These are phyloP conservation scores for Claviceps sp. DNA, from an alignment of 2,329 filamentous ascomycete genomes.

Conservation along the genomic window DNA sequence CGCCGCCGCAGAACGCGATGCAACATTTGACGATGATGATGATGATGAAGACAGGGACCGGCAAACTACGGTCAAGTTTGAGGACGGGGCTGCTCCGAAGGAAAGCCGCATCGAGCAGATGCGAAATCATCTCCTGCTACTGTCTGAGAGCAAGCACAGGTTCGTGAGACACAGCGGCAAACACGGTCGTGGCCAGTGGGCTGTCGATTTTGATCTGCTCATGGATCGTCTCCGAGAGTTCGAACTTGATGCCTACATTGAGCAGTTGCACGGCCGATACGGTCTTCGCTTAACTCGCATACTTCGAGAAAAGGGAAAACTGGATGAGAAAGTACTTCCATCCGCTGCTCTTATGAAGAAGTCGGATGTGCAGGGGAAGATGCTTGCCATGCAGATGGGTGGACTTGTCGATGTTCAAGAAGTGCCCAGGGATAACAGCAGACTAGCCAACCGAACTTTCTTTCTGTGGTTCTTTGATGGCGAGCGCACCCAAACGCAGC, in stretches of 20 bases:
- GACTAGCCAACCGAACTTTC: conserved; percentile 68
- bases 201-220: conserved; percentile 66
- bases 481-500: conserved; percentile 52
- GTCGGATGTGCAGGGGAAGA: conserved; percentile 69
- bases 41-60: conserved; percentile 6
- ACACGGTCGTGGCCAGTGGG: conserved; percentile 59
- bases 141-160: conserved; percentile 53
- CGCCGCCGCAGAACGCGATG: conserved; percentile 11
- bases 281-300: conserved; percentile 78
- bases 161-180: conserved; percentile 57
- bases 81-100: conserved; percentile 28
- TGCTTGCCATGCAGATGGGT: conserved; percentile 73
- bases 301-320: conserved; percentile 71
- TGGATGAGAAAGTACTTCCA: conserved; percentile 86
- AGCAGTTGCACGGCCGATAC: conserved; percentile 60
- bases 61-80: conserved; percentile 36
- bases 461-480: conserved; percentile 89
- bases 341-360: conserved; percentile 72
- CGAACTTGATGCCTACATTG: conserved; percentile 72
- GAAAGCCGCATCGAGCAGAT: conserved; percentile 43
- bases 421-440: conserved; percentile 75
- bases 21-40: conserved; percentile 20
- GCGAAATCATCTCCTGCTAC: conserved; percentile 58
- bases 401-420: conserved; percentile 89
- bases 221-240: conserved; percentile 56